Conservation (phyloP, 192 early-diverging fungal species). For the Coemansia reversa region DNA sequence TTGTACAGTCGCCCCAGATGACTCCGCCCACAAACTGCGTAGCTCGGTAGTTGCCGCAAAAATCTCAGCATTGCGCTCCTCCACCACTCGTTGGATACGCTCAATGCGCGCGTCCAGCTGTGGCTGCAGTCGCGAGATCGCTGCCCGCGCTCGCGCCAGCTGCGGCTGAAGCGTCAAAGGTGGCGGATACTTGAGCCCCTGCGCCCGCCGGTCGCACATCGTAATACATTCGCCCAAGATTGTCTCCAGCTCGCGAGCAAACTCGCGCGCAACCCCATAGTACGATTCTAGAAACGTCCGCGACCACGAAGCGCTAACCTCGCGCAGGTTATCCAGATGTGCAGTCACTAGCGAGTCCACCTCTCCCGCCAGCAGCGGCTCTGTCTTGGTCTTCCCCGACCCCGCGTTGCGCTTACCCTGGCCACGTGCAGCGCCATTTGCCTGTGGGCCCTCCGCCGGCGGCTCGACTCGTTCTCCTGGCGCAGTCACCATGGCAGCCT, state of each 20-base stretch:
- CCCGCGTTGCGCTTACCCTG: constrained; percentile 14
- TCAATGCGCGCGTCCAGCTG: constrained; percentile 46
- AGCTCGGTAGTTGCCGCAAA: constrained; percentile 38
- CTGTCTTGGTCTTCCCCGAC: constrained; percentile 16
- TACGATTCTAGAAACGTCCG: constrained; percentile 57
- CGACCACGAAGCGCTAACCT: constrained; percentile 55
- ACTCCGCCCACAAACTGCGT: constrained; percentile 35
- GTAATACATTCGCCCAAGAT: constrained; percentile 57
- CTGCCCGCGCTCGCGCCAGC: constrained; percentile 34
- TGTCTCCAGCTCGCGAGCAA: constrained; percentile 56
- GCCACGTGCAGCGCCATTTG: background rate
- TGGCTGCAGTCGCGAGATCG: constrained; percentile 43
- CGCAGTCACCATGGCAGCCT: constrained; percentile 12
- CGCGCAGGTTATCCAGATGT: constrained; percentile 56
- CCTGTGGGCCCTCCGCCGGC: background rate
- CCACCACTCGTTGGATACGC: constrained; percentile 44
- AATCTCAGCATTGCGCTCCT: constrained; percentile 52
- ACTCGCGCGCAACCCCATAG: constrained; percentile 57
- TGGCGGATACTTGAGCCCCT: constrained; percentile 54
- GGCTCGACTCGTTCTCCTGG: constrained; percentile 5
- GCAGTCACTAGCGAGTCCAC: constrained; percentile 50
- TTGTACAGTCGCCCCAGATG: constrained; percentile 56
- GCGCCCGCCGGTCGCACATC: constrained; percentile 55
- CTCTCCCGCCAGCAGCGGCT: constrained; percentile 35
- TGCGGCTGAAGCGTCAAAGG: constrained; percentile 51